phyloP scores from a whole-genome alignment of 2,329 filamentous ascomycete species.

The Cordyceps militaris region DNA sequence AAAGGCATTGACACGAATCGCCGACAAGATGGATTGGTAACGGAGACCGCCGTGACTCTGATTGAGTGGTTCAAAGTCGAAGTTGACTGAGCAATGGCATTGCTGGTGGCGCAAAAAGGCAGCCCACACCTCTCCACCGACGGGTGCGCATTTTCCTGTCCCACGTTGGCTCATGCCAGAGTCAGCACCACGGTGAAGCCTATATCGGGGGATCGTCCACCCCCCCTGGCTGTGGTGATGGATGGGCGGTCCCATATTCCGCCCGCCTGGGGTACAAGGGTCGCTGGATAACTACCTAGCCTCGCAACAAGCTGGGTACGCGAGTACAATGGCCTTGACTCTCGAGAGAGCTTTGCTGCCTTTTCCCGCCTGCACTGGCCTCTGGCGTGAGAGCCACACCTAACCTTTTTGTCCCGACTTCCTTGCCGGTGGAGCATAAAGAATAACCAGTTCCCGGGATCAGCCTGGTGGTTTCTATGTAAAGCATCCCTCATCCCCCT shows the following conservation, averaged over 20 bases:
- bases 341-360: neutral
- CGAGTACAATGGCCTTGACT: neutral
- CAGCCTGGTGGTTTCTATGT: conserved; percentile 2
- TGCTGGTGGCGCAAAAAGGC: neutral
- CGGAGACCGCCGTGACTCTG: conserved; percentile 1
- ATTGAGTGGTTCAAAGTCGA: no score
- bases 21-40: neutral
- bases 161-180: neutral
- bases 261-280: neutral
- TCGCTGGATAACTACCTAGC: neutral
- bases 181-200: neutral
- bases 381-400: neutral
- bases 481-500: neutral
- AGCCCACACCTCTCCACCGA: conserved; percentile 3
- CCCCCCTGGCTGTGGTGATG: neutral
- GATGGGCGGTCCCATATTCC: neutral
- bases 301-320: neutral
- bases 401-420: neutral
- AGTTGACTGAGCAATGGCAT: no score
- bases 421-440: conserved; percentile 10
- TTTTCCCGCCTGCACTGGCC: neutral
- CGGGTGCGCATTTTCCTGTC: conserved; percentile 1
- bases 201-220: conserved; percentile 8
- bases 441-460: conserved; percentile 4
- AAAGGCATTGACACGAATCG: neutral